phyloP scores from a whole-genome alignment of 2,329 filamentous ascomycete genomes.

The Fusarium stilboides region DNA sequence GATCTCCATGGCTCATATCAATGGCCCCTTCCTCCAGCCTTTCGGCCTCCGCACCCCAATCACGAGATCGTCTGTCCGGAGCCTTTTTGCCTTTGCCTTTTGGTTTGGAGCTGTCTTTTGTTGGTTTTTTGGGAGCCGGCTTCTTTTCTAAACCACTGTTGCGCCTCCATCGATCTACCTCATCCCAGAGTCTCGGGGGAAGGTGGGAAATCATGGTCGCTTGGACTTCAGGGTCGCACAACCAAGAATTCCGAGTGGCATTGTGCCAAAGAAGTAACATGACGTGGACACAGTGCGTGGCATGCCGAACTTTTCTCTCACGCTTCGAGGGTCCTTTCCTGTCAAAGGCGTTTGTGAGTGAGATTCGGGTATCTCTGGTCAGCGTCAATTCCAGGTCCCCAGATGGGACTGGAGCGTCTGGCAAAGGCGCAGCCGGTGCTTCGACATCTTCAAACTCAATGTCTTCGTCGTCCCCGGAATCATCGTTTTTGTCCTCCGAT shows the following conservation, averaged over 20 bases:
- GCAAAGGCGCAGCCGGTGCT: constrained; percentile 70
- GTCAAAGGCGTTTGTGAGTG: constrained; percentile 71
- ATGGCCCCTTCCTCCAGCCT: constrained; percentile 78
- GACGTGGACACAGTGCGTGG: constrained; percentile 91
- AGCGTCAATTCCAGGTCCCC: constrained; percentile 84
- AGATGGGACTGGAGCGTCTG: constrained; percentile 65
- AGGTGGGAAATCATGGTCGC: constrained; percentile 82
- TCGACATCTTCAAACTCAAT: constrained; percentile 75
- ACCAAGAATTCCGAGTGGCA: constrained; percentile 85
- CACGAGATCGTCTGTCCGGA: constrained; percentile 58
- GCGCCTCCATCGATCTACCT: constrained; percentile 80
- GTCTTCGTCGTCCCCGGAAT: constrained; percentile 56
- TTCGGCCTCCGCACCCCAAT: constrained; percentile 81
- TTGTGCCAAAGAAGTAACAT: constrained; percentile 93
- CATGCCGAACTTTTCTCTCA: constrained; percentile 82
- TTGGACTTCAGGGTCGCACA: constrained; percentile 83
- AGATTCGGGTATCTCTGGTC: constrained; percentile 70
- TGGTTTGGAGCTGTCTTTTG: constrained; percentile 52
- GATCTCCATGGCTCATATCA: constrained; percentile 87
- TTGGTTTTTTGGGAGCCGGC: constrained; percentile 47
- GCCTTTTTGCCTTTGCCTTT: constrained; percentile 58
- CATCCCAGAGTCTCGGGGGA: constrained; percentile 76
- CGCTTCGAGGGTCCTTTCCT: constrained; percentile 91
- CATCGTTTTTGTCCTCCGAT: constrained; percentile 54
- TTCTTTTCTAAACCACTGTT: constrained; percentile 74